Conservation (phyloP, 441 rosid genomes). For the Biscutella laevigata region DNA sequence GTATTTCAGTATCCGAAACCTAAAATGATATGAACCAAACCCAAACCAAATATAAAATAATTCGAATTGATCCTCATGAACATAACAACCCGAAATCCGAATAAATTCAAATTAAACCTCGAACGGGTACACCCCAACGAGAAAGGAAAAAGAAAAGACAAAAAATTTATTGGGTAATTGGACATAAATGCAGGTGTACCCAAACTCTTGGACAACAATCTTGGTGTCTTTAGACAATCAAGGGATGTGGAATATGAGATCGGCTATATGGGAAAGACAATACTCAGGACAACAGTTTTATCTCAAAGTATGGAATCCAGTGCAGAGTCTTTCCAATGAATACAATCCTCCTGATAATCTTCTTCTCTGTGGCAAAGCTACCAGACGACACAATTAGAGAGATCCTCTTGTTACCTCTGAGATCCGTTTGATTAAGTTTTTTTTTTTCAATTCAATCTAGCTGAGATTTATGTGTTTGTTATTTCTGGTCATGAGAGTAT, state of each 20-base stretch:
- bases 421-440: background rate
- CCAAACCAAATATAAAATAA: no score
- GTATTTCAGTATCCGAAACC: no score
- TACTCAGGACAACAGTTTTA: constrained; percentile 81
- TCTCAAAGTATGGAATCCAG: constrained; percentile 59
- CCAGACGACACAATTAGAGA: constrained; percentile 38
- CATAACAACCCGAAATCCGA: no score
- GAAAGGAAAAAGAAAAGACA: no score
- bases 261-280: constrained; percentile 75
- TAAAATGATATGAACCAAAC: no score
- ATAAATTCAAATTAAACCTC: no score
- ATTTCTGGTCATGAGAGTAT: constrained; percentile 13
- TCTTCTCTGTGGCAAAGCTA: constrained; percentile 76
- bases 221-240: constrained; percentile 77
- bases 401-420: background rate
- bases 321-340: constrained; percentile 57
- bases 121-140: no score
- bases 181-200: constrained; percentile 54
- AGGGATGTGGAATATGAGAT: constrained; percentile 93
- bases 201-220: constrained; percentile 72
- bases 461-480: constrained; percentile 14
- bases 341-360: constrained; percentile 63
- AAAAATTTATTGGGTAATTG: no score
- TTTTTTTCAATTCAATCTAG: background rate
- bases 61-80: no score